Evolutionary conservation across 495 filamentous ascomycete species (phyloP).

Genomic region (Annulohypoxylon bovei): DNA sequence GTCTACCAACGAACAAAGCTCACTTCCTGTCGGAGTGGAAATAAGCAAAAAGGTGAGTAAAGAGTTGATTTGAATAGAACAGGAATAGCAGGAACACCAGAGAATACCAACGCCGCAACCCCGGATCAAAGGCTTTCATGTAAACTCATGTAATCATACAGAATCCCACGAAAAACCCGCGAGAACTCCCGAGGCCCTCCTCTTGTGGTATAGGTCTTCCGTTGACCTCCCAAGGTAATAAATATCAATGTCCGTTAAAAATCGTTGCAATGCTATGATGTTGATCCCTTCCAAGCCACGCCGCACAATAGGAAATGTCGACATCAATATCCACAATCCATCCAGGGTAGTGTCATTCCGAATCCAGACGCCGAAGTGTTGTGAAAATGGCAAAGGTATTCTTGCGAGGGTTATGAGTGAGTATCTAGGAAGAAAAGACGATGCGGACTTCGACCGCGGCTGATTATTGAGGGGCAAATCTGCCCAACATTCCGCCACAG

Average conservation of each 20-base stretch:
- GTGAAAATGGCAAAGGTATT: constrained; percentile 48
- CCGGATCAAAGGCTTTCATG: constrained; percentile 27
- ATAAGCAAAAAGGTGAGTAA: constrained; percentile 1
- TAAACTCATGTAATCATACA: constrained; percentile 43
- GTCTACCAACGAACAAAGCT: constrained; percentile 26
- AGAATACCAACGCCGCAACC: constrained; percentile 35
- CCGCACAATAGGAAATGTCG: constrained; percentile 34
- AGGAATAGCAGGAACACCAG: constrained; percentile 16
- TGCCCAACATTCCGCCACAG: not conserved
- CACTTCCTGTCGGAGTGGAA: constrained; percentile 9
- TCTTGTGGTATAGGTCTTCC: constrained; percentile 1
- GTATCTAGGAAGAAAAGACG: constrained; percentile 43
- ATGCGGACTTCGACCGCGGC: not conserved
- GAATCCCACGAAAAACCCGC: constrained; percentile 19
- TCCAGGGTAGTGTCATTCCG: constrained; percentile 45
- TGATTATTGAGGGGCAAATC: not conserved
- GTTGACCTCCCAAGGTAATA: constrained; percentile 19
- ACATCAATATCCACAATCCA: constrained; percentile 44
- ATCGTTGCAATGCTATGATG: constrained; percentile 36
- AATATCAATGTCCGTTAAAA: constrained; percentile 35
- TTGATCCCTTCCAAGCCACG: constrained; percentile 33
- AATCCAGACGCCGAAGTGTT: constrained; percentile 49
- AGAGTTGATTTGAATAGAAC: constrained; percentile 1
- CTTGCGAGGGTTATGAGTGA: constrained; percentile 41
- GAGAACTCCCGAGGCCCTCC: constrained; percentile 25